These are phyloP conservation scores for Cladosporium sp. DNA, from an alignment of 2,329 filamentous ascomycete genomes.

Conservation along the genomic window DNA sequence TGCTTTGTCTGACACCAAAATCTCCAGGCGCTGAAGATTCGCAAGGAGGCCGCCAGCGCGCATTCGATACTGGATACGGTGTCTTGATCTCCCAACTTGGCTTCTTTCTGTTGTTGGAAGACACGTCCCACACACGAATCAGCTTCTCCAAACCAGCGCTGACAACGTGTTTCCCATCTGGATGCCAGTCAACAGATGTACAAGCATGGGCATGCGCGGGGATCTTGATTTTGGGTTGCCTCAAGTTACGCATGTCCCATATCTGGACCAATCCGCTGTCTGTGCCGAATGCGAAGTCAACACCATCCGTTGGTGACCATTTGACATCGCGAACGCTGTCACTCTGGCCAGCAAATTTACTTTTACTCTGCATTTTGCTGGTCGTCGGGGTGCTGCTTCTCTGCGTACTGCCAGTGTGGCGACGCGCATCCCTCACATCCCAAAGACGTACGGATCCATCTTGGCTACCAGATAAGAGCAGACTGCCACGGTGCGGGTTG, in stretches of 20 bases:
- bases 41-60: slow-evolving; percentile 58
- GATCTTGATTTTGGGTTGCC: slow-evolving; percentile 54
- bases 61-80: slow-evolving; percentile 58
- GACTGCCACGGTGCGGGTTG: slow-evolving; percentile 56
- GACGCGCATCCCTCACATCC: slow-evolving; percentile 54
- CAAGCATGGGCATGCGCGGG: slow-evolving; percentile 54
- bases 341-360: slow-evolving; percentile 52
- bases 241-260: slow-evolving; percentile 58
- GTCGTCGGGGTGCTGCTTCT: slow-evolving; percentile 34
- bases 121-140: slow-evolving; percentile 62
- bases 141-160: slow-evolving; percentile 59
- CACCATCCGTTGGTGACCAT: slow-evolving; percentile 60
- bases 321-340: slow-evolving; percentile 59
- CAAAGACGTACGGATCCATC: slow-evolving; percentile 60
- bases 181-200: slow-evolving; percentile 62
- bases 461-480: slow-evolving; percentile 60
- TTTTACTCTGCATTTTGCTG: slow-evolving; percentile 50
- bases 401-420: slow-evolving; percentile 19
- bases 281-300: slow-evolving; percentile 60
- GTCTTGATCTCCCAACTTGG: slow-evolving; percentile 54
- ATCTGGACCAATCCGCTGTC: slow-evolving; percentile 60
- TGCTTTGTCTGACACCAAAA: slow-evolving; percentile 54
- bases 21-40: slow-evolving; percentile 50
- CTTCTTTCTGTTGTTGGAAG: slow-evolving; percentile 54
- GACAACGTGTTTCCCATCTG: slow-evolving; percentile 59